phyloP scores from a whole-genome alignment of 2,329 filamentous ascomycete genomes.

The Berkeleyomyces basicola region DNA sequence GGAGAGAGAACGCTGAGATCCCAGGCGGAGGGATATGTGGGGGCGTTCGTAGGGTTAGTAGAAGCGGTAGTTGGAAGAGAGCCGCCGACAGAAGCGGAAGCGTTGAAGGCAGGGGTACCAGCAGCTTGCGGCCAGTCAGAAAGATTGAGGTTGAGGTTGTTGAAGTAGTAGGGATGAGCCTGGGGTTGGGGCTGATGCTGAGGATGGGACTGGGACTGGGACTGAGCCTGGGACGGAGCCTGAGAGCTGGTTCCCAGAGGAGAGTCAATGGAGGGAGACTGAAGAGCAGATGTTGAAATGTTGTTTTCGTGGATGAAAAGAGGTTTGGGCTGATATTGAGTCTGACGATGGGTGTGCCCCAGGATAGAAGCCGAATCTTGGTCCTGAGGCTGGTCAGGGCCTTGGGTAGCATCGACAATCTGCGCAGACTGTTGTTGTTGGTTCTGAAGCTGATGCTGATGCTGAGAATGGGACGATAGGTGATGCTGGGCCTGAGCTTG shows the following conservation, averaged over 20 bases:
- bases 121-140: constrained; percentile 6
- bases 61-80: constrained; percentile 2
- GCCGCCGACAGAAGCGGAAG: background rate
- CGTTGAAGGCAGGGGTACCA: constrained; percentile 2
- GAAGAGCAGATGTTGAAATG: constrained; percentile 1
- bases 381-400: background rate
- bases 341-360: constrained; percentile 7
- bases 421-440: constrained; percentile 14
- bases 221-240: background rate
- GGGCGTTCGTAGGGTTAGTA: background rate
- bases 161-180: constrained; percentile 4
- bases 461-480: constrained; percentile 23
- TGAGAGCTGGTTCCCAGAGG: background rate
- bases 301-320: background rate
- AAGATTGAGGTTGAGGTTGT: constrained; percentile 7
- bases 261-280: background rate
- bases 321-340: background rate
- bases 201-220: background rate
- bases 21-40: constrained; percentile 3
- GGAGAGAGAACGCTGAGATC: constrained; percentile 9
- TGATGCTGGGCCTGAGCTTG: background rate
- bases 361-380: background rate
- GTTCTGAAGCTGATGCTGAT: constrained; percentile 16
- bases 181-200: background rate
- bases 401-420: background rate